phyloP scores from a whole-genome alignment of 306 rosid genomes.

The Bauhinia variegata region DNA sequence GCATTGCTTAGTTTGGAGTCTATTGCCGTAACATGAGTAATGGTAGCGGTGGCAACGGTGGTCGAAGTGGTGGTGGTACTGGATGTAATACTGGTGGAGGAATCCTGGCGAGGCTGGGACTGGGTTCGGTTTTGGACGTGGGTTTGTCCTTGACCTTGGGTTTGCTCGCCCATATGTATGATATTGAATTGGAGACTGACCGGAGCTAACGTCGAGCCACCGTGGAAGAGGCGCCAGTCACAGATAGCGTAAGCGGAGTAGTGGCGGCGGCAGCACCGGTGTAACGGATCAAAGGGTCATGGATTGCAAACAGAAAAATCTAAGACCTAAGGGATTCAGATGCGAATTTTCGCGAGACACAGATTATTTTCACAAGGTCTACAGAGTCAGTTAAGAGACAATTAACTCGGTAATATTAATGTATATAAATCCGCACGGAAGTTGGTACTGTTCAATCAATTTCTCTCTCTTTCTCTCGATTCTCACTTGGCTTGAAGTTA shows the following conservation, averaged over 20 bases:
- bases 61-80: constrained; percentile 34
- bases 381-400: too few relatives aligned
- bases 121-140: constrained; percentile 45
- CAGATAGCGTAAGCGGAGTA: constrained; percentile 13
- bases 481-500: too few relatives aligned
- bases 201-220: not conserved
- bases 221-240: constrained; percentile 22
- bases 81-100: constrained; percentile 32
- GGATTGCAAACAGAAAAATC: too few relatives aligned
- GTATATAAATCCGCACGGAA: not conserved
- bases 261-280: constrained; percentile 21
- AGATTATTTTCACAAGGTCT: too few relatives aligned
- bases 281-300: not conserved
- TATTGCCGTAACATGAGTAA: constrained; percentile 41
- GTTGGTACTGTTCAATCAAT: not conserved
- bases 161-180: constrained; percentile 84
- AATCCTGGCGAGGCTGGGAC: constrained; percentile 31
- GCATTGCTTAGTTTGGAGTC: constrained; percentile 69
- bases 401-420: constrained; percentile 1
- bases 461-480: too few relatives aligned
- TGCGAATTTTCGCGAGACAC: too few relatives aligned
- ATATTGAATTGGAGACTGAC: constrained; percentile 21
- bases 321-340: too few relatives aligned
- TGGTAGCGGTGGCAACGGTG: constrained; percentile 26
- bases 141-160: constrained; percentile 51